Base-by-base conservation (phyloP, 192 early-diverging fungal species). In the Entomortierella lignicola region DNA sequence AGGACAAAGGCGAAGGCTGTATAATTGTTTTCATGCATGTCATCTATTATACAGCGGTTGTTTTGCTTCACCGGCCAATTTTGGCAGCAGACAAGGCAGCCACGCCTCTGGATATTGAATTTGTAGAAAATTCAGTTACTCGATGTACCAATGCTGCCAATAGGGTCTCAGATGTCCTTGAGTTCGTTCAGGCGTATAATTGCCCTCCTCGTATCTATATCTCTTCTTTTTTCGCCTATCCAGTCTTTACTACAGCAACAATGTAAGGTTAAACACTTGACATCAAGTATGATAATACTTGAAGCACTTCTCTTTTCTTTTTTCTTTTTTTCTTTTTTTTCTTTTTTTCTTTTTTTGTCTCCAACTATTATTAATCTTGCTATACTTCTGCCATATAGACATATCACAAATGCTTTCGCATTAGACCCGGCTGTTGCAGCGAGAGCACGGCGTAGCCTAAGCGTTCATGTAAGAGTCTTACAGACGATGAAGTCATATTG, bases 51-150 rank as follows among this genome's bases (percentile, higher is more conserved):
- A 79, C 84, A 8, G 47, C 82, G 15, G 68, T 82, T 6, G 84
- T 89, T 1, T 41, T 89, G 13, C 63, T 89, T 15, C 86, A 89
- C 66, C 63, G 85, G 39, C 84, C 85, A 0, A 84, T 80, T 26
- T 53, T 87, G 26, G 80, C 79, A 0, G 47, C 70, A 10, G 60
- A 63, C 59, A 77, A 70, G 63, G 71, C 63, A 0, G 57, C 27
- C 12, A 67, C 53, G 50, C 66, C 50, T 12, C 57, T 54, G 10
- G 74, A 65, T 48, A 73, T 32, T 10, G 55, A 63, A n/a, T 89
- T 84, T 63, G 52, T 83, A 13, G 66, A 74, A 1, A 67, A 56
- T 20, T 87, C 86, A 15, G 69, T 65, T 1, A 62, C 71, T 0
- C 74, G 65, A 29, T 89, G 87, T 60, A 29, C 71, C 34, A 39